Conservation (phyloP, 306 rosid genomes). For the Geum urbanum region DNA sequence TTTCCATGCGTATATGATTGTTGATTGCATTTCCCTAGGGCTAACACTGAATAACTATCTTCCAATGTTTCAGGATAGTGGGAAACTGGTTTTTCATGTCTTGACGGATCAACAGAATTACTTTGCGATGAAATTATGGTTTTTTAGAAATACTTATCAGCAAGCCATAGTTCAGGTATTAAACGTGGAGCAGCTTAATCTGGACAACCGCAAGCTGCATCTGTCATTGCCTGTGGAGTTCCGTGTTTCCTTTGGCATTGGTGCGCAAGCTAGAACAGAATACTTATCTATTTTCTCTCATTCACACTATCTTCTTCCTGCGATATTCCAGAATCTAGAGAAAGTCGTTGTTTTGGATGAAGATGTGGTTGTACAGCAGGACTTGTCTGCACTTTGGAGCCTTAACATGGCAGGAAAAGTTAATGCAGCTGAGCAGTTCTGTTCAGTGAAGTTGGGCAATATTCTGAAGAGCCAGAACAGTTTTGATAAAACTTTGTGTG, state of each 20-base stretch:
- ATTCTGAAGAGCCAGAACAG: slow-evolving; percentile 53
- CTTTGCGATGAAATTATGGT: slow-evolving; percentile 91
- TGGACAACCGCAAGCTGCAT: slow-evolving; percentile 33
- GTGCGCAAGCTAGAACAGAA: slow-evolving; percentile 58
- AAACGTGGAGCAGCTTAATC: slow-evolving; percentile 62
- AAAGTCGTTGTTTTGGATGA: slow-evolving; percentile 86
- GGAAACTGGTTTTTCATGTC: slow-evolving; percentile 83
- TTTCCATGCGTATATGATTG: slow-evolving; percentile 10
- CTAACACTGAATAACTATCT: slow-evolving; percentile 33
- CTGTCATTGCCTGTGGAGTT: slow-evolving; percentile 73
- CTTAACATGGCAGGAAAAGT: slow-evolving; percentile 76
- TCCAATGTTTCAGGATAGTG: slow-evolving; percentile 61
- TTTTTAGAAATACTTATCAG: slow-evolving; percentile 59
- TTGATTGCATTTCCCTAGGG: slow-evolving; percentile 9
- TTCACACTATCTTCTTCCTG: slow-evolving; percentile 83
- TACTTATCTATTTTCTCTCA: slow-evolving; percentile 86
- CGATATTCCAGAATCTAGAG: slow-evolving; percentile 65
- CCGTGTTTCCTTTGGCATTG: slow-evolving; percentile 56
- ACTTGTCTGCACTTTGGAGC: slow-evolving; percentile 80
- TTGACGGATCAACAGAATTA: slow-evolving; percentile 83
- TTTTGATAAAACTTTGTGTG: slow-evolving; percentile 49
- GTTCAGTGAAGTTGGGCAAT: slow-evolving; percentile 71
- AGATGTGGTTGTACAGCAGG: slow-evolving; percentile 83
- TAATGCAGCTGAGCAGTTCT: slow-evolving; percentile 73
- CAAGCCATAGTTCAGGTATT: slow-evolving; percentile 72